phyloP scores from a whole-genome alignment of 805 yeast species.

The Monosporozyma yasuniensis region DNA sequence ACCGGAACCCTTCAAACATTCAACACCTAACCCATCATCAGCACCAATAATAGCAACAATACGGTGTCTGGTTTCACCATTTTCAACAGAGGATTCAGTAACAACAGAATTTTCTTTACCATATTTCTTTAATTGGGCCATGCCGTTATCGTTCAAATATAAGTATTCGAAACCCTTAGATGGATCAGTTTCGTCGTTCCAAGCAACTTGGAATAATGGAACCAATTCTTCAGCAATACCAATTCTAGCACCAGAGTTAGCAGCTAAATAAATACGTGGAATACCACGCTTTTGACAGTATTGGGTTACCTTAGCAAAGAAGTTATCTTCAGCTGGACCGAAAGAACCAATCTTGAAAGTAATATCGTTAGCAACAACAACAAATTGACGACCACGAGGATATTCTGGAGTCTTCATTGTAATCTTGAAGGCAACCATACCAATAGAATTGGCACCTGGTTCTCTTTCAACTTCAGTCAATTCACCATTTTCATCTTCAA shows the following conservation, averaged over 20 bases:
- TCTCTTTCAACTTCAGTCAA: constrained; percentile 88
- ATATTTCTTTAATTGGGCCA: constrained; percentile 44
- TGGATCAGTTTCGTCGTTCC: constrained; percentile 73
- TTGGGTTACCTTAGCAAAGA: constrained; percentile 87
- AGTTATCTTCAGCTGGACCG: constrained; percentile 92
- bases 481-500: constrained; percentile 66
- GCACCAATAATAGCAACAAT: constrained; percentile 84
- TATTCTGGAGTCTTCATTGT: constrained; percentile 92
- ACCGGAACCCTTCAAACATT: constrained; percentile 96
- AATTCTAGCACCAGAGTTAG: constrained; percentile 98
- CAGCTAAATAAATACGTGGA: constrained; percentile 92
- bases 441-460: constrained; percentile 90
- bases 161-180: constrained; percentile 85
- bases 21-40: constrained; percentile 97
- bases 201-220: constrained; percentile 81
- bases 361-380: constrained; percentile 92
- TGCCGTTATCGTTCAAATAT: constrained; percentile 66
- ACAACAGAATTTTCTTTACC: constrained; percentile 55
- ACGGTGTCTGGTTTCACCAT: constrained; percentile 73
- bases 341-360: constrained; percentile 98
- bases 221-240: constrained; percentile 96
- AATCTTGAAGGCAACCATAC: constrained; percentile 95
- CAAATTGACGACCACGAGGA: constrained; percentile 90
- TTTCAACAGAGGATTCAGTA: constrained; percentile 73
- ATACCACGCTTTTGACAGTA: constrained; percentile 83